Conservation (phyloP, 768 basidiomycete species). For the Collybia nuda region DNA sequence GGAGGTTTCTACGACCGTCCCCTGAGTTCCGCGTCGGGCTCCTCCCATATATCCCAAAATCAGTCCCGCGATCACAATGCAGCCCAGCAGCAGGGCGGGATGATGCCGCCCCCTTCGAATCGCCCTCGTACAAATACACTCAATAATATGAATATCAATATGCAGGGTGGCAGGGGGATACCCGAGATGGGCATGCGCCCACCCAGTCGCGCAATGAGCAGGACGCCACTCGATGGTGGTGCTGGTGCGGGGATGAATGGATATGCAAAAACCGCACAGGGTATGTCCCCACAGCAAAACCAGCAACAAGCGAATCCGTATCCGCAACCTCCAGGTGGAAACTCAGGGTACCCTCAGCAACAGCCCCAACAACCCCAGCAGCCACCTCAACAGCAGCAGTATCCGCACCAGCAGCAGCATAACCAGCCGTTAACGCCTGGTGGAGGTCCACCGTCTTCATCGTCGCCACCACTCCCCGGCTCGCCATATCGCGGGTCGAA, state of each 20-base stretch:
- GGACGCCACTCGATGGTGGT: slow-evolving; percentile 8
- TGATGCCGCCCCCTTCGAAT: slow-evolving; percentile 12
- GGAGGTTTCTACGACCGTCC: slow-evolving; percentile 12
- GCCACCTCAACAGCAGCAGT: slow-evolving; percentile 6
- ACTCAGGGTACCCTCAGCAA: neutral
- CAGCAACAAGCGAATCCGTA: slow-evolving; percentile 5
- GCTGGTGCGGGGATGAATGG: slow-evolving; percentile 3
- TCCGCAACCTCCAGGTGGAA: neutral
- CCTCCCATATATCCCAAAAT: neutral
- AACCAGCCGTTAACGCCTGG: neutral
- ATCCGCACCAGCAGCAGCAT: slow-evolving; percentile 14
- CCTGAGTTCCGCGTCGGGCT: slow-evolving; percentile 5
- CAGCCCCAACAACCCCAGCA: slow-evolving; percentile 13
- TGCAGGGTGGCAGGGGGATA: slow-evolving; percentile 5
- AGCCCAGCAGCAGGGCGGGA: slow-evolving; percentile 8
- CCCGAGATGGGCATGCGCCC: slow-evolving; percentile 4
- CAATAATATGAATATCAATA: slow-evolving; percentile 7
- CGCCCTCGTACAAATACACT: slow-evolving; percentile 2
- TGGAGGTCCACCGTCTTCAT: slow-evolving; percentile 3
- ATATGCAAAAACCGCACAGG: neutral
- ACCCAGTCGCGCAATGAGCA: slow-evolving; percentile 13
- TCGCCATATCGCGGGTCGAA: slow-evolving; percentile 31
- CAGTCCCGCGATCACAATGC: neutral
- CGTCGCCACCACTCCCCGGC: slow-evolving; percentile 12
- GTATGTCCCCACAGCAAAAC: slow-evolving; percentile 14